Conservation (phyloP, 1,284 basidiomycete species). For the Rhodotorula sp. region DNA sequence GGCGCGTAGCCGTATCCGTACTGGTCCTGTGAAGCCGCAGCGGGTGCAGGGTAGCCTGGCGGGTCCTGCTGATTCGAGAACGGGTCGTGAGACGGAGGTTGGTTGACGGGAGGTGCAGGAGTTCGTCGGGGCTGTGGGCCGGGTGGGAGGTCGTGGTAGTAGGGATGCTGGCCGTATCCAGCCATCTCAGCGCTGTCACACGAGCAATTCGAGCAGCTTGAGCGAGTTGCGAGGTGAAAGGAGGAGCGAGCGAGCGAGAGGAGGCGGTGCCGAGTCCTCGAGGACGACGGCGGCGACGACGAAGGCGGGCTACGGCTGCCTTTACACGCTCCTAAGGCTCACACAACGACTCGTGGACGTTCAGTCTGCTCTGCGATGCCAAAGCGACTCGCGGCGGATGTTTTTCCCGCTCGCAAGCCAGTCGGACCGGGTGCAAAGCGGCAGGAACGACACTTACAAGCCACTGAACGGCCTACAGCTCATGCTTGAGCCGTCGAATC, state of each 20-base stretch:
- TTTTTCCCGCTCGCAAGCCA: too few relatives aligned
- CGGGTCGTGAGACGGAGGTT: constrained; percentile 1
- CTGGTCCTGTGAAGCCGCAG: neutral
- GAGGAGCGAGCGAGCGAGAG: neutral
- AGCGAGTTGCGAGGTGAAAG: neutral
- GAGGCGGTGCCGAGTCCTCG: neutral
- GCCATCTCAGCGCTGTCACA: neutral
- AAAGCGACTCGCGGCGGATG: too few relatives aligned
- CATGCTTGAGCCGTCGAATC: too few relatives aligned
- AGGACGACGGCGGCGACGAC: too few relatives aligned
- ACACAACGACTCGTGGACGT: too few relatives aligned
- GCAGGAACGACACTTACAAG: too few relatives aligned
- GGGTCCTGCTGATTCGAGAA: too few relatives aligned
- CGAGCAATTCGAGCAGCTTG: neutral
- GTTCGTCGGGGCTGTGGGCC: neutral
- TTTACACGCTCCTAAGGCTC: neutral
- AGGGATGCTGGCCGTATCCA: constrained; percentile 14
- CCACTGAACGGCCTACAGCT: too few relatives aligned
- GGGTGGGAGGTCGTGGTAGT: neutral
- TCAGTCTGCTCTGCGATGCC: too few relatives aligned
- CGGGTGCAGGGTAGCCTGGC: too few relatives aligned
- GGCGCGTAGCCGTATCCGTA: neutral
- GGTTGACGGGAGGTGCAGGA: neutral
- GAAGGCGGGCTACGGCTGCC: neutral
- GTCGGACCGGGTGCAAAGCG: too few relatives aligned